phyloP scores from a whole-genome alignment of 495 filamentous ascomycete genomes.

The Neurospora pannonica region DNA sequence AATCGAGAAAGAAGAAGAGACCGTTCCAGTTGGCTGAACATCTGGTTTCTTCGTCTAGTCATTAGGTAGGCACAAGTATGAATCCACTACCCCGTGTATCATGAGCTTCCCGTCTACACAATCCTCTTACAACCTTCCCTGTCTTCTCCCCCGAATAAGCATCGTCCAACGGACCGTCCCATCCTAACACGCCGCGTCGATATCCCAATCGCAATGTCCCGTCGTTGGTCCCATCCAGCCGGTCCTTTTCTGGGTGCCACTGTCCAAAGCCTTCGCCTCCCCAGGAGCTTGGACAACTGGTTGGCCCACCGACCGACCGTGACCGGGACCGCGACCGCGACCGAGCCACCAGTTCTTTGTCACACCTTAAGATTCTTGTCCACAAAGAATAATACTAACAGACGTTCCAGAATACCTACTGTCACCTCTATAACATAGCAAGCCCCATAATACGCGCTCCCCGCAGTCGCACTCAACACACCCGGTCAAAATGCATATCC shows the following conservation, averaged over 20 bases:
- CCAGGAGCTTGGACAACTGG: neutral
- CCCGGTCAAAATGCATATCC: conserved; percentile 62
- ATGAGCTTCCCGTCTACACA: neutral
- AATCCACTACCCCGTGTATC: neutral
- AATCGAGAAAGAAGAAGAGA: neutral
- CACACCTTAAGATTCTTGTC: neutral
- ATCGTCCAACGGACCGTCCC: neutral
- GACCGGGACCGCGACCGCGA: neutral
- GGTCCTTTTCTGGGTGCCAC: neutral
- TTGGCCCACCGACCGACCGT: neutral
- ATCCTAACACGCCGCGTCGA: neutral
- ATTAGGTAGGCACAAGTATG: neutral
- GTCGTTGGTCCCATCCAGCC: neutral
- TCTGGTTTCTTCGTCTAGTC: neutral
- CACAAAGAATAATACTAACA: neutral
- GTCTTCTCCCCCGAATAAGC: neutral
- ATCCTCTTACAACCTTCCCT: neutral
- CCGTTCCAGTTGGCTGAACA: neutral
- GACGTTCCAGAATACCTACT: neutral
- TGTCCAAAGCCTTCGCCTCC: neutral
- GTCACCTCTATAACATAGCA: neutral
- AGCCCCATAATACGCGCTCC: neutral
- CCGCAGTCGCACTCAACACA: neutral
- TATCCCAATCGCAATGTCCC: neutral
- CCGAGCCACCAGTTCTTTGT: neutral